phyloP scores from a whole-genome alignment of 164 flowering plant species.

The Nymphaea thermarum region DNA sequence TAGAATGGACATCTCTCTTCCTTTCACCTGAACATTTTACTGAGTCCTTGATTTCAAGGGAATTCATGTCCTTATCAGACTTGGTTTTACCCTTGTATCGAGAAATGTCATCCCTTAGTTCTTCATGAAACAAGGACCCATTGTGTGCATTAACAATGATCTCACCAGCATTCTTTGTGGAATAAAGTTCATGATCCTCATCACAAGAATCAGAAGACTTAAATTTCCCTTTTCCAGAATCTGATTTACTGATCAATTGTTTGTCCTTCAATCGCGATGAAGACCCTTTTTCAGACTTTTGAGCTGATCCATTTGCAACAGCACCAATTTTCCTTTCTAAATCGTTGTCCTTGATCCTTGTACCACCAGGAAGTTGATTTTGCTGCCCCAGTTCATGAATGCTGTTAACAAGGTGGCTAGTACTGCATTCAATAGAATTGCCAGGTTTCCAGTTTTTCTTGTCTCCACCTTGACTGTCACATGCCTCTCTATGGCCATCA shows the following conservation, averaged over 20 bases:
- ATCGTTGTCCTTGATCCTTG: neutral
- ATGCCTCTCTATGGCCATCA: neutral
- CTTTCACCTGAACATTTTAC: neutral
- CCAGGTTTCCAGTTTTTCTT: neutral
- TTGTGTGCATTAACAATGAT: neutral
- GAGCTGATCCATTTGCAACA: neutral
- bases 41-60: neutral
- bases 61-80: neutral
- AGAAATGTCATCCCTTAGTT: neutral
- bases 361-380: neutral
- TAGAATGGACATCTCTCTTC: neutral
- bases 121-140: neutral
- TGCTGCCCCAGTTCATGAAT: neutral
- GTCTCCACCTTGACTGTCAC: neutral
- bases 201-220: conserved; percentile 24
- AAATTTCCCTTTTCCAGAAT: conserved; percentile 18
- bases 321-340: neutral
- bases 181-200: conserved; percentile 12
- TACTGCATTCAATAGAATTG: neutral
- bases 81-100: neutral
- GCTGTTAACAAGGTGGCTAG: neutral
- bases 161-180: conserved; percentile 3
- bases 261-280: conserved; percentile 43
- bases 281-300: conserved; percentile 36
- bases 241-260: conserved; percentile 23